These are phyloP conservation scores for Teratosphaeria viscida DNA, from an alignment of 2,329 filamentous ascomycete genomes.

Conservation along the genomic window DNA sequence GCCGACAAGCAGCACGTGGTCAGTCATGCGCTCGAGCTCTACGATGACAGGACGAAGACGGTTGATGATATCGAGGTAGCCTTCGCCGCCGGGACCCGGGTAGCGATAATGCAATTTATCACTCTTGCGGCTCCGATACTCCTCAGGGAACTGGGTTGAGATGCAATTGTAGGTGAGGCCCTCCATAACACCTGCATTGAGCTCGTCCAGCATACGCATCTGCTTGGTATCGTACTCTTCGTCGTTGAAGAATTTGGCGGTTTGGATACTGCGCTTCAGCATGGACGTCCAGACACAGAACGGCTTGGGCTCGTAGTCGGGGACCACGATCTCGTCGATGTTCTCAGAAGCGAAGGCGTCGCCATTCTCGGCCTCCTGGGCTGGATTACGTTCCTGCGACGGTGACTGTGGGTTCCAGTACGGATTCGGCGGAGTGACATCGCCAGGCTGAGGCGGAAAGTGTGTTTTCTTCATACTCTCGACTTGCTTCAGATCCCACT, in stretches of 20 bases:
- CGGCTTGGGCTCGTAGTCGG: slow-evolving; percentile 54
- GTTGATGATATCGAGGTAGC: slow-evolving; percentile 94
- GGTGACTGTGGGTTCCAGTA: slow-evolving; percentile 49
- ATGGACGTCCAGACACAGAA: slow-evolving; percentile 99
- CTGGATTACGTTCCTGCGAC: background rate
- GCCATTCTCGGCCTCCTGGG: background rate
- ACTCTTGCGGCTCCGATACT: slow-evolving; percentile 66
- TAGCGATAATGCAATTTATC: slow-evolving; percentile 97
- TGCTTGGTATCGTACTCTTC: slow-evolving; percentile 95
- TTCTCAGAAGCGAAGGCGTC: too few relatives aligned
- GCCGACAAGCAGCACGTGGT: slow-evolving; percentile 84
- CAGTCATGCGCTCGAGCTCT: slow-evolving; percentile 92
- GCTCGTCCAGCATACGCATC: slow-evolving; percentile 61
- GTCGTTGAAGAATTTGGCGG: slow-evolving; percentile 83
- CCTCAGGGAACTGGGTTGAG: slow-evolving; percentile 62
- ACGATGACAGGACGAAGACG: slow-evolving; percentile 90
- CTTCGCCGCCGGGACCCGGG: slow-evolving; percentile 88
- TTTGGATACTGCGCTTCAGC: slow-evolving; percentile 81
- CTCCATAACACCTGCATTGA: slow-evolving; percentile 87
- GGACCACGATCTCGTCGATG: slow-evolving; percentile 5
- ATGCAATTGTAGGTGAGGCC: slow-evolving; percentile 93
- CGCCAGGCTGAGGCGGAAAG: slow-evolving; percentile 83
- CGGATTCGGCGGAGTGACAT: slow-evolving; percentile 89
- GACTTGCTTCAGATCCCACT: slow-evolving; percentile 75
- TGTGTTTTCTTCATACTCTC: slow-evolving; percentile 65